Conservation (phyloP, 202 grass and related monocot species). For the Musa balbisiana region DNA sequence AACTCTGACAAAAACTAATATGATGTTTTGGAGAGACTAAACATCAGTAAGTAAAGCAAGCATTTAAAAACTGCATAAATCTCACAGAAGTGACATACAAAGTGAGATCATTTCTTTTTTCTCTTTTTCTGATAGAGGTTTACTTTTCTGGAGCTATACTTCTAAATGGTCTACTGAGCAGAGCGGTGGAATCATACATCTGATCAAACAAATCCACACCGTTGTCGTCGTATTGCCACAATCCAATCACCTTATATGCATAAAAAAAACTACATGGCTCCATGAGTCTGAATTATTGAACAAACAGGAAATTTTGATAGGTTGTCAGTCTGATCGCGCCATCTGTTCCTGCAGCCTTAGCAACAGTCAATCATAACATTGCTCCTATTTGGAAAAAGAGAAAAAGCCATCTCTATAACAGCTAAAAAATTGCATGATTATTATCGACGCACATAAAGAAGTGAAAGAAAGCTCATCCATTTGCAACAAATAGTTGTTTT, state of each 20-base stretch:
- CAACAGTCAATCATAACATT: not conserved
- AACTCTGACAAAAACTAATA: too few relatives aligned
- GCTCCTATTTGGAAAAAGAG: not conserved
- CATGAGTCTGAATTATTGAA: not conserved
- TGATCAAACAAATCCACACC: not conserved
- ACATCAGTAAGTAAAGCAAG: not conserved
- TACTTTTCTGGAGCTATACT: not conserved
- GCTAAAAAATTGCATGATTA: not conserved
- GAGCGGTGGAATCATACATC: not conserved
- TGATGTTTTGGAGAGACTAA: not conserved
- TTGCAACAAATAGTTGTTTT: not conserved
- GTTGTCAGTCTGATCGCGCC: not conserved
- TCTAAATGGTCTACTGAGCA: not conserved
- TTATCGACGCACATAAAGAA: too few relatives aligned
- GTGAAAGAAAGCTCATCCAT: too few relatives aligned
- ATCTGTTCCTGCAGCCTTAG: not conserved
- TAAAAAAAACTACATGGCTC: not conserved
- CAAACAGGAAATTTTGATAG: not conserved
- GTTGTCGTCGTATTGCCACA: too few relatives aligned
- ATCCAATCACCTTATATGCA: not conserved
- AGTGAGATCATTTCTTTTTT: not conserved
- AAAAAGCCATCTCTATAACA: not conserved
- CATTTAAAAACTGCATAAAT: not conserved
- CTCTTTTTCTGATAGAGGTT: not conserved
- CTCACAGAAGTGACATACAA: not conserved